Base-by-base conservation (phyloP, 1,284 basidiomycete species). In the Schizophyllum commune region DNA sequence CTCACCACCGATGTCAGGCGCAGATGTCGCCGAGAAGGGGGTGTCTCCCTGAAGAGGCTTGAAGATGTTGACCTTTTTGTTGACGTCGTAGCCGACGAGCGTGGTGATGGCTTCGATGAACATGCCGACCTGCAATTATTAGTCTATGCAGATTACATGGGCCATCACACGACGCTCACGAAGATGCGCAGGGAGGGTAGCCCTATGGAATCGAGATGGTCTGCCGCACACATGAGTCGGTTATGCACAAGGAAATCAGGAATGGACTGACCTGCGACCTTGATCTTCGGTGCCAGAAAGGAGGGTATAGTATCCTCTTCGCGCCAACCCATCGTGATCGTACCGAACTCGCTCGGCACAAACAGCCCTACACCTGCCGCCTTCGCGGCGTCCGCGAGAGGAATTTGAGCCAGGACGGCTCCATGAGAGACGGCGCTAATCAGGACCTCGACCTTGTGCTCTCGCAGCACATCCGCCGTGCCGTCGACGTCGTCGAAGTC, bases 331-430 rank as follows among this genome's bases (percentile, higher is more conserved):
- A 60, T 59, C 6, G 63, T 58, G 17, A 39, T 2, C 39, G 58
- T 57, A 15, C 71, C 71, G 47, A 65, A 72, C 60, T 72, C 71
- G 47, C 69, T 71, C 1, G 71, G 72, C 17, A 68, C 68, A 59
- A 72, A 73, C 33, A 72, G 63, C 58, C 69, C 66, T 5, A 72
- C 69, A 11, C 68, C 71, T 0, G 69, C 69, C 5, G 59, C 60
- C 61, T 72, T 71, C 7, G 71, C 67, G 0, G 69, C 69, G 9
- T 67, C 63, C 8, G 66, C 69, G n/a, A 72, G 58, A 0, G 64
- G 32, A 1, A 58, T 55, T 63, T 73, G 71, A 7, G 55, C 33
- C 5, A 52, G 58, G 17, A 66, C 33, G 11, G 60, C 65, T 4
- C 1, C 4, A 22, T 27, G 34, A 13, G 27, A 52, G 21, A 72